Conservation (phyloP, 1,284 basidiomycete genomes). For the Fistulina hepatica region DNA sequence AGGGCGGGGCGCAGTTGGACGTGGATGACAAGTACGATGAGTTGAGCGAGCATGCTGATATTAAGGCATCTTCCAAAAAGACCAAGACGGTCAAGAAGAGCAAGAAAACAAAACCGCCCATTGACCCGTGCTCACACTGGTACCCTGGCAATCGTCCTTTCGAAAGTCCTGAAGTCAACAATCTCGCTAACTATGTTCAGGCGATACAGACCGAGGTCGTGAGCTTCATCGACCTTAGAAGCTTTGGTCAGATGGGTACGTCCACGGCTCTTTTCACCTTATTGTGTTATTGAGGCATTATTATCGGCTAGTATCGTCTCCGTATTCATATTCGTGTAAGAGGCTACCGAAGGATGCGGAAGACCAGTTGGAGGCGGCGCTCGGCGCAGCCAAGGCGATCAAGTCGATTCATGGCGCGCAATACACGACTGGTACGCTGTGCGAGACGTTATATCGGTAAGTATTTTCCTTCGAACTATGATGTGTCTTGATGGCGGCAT, state of each 20-base stretch:
- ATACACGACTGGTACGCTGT: conserved; percentile 54
- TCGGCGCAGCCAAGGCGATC: conserved; percentile 60
- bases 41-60: conserved; percentile 6
- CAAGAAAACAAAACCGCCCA: conserved; percentile 22
- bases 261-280: conserved; percentile 11
- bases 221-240: conserved; percentile 68
- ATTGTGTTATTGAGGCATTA: conserved; percentile 1
- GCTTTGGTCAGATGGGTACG: conserved; percentile 77
- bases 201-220: conserved; percentile 33
- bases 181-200: conserved; percentile 60
- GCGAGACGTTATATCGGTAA: conserved; percentile 54
- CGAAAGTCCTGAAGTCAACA: conserved; percentile 66
- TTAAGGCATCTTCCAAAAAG: conserved; percentile 1
- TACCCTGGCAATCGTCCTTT: conserved; percentile 66
- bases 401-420: conserved; percentile 43
- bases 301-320: conserved; percentile 42
- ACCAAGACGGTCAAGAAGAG: conserved; percentile 14
- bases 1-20: conserved; percentile 14
- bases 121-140: conserved; percentile 59
- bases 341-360: conserved; percentile 66
- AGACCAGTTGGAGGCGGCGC: conserved; percentile 68
- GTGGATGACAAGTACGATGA: neutral
- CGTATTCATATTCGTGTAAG: conserved; percentile 68
- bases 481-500: neutral
- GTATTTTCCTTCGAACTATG: conserved; percentile 15